These are phyloP conservation scores for Sextonia rubra DNA, from an alignment of 164 flowering plant species.

Conservation along the genomic window DNA sequence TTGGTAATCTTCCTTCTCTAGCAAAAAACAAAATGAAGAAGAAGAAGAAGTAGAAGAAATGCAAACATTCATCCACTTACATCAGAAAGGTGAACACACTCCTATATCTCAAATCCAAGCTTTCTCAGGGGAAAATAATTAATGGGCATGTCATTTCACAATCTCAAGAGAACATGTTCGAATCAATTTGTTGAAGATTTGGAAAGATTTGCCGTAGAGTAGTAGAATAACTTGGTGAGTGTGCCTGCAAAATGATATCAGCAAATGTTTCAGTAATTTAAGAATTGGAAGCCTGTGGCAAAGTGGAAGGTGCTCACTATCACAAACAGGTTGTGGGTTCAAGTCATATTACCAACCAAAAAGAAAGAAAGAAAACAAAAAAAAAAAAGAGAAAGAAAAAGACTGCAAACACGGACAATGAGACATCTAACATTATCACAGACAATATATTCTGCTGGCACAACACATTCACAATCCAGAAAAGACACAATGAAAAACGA, in stretches of 20 bases:
- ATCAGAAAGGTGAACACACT: neutral
- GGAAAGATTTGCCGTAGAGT: slow-evolving; percentile 59
- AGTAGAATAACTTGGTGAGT: slow-evolving; percentile 43
- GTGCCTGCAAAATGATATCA: slow-evolving; percentile 51
- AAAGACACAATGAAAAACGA: no score
- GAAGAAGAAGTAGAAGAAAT: no score
- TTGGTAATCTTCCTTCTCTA: no score
- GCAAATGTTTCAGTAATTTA: neutral
- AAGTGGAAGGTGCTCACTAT: neutral
- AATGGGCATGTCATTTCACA: neutral
- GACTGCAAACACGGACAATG: no score
- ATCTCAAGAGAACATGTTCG: slow-evolving; percentile 25
- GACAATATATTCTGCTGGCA: no score
- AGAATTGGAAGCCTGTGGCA: neutral
- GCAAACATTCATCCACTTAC: neutral
- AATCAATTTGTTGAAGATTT: slow-evolving; percentile 78
- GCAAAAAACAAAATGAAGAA: no score
- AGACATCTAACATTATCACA: no score
- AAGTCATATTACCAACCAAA: neutral
- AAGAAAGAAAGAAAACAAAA: no score
- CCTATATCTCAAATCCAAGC: neutral
- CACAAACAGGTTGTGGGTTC: neutral
- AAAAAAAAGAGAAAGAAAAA: no score
- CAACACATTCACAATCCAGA: no score
- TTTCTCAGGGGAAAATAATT: neutral